These are phyloP conservation scores for Aspergillus felis DNA, from an alignment of 2,329 filamentous ascomycete genomes.

Conservation along the genomic window DNA sequence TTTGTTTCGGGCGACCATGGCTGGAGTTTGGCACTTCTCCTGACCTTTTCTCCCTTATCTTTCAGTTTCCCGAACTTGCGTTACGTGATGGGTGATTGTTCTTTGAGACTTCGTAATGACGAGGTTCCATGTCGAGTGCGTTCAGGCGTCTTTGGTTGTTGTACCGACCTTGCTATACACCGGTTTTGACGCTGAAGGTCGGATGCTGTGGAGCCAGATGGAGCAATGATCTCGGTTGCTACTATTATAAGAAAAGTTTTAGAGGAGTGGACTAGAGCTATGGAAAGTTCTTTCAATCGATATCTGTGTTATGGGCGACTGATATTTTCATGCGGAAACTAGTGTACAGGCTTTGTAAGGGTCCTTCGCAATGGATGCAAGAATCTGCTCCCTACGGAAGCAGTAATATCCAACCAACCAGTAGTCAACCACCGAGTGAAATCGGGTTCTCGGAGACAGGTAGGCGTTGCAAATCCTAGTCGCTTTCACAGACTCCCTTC, in stretches of 20 bases:
- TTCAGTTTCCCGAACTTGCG: background rate
- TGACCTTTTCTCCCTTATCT: background rate
- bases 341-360: background rate
- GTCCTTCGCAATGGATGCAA: background rate
- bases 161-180: constrained; percentile 8
- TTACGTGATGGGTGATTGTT: constrained; percentile 2
- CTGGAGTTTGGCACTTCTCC: constrained; percentile 7
- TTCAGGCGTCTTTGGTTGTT: constrained; percentile 1
- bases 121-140: background rate
- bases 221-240: background rate
- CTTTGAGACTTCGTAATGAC: background rate
- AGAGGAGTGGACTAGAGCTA: background rate
- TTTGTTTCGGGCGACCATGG: background rate
- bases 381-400: background rate
- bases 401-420: background rate
- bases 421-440: background rate
- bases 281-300: background rate
- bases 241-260: background rate
- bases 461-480: background rate
- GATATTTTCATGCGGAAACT: background rate
- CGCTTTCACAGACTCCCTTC: background rate
- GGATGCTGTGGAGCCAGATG: background rate
- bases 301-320: background rate
- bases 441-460: background rate
- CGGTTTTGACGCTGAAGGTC: background rate